These are phyloP conservation scores for Syzygium aqueum DNA, from an alignment of 345 rosid genomes.

Conservation along the genomic window DNA sequence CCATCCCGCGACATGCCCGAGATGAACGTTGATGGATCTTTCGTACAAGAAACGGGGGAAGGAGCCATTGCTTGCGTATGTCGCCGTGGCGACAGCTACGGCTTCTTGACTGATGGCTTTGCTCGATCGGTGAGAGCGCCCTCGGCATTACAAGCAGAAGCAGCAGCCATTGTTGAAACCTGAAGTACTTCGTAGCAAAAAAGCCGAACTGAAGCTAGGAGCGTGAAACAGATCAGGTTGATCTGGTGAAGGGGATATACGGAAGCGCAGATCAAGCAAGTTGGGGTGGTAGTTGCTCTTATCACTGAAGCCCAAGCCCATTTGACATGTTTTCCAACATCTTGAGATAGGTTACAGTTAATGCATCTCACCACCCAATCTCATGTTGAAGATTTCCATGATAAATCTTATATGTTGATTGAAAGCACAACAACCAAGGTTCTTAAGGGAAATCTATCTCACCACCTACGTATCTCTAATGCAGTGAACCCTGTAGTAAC, in stretches of 20 bases:
- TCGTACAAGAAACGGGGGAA: background rate
- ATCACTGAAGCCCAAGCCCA: background rate
- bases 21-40: no score
- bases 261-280: background rate
- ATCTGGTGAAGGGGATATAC: fast-evolving
- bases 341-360: no score
- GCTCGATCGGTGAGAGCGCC: background rate
- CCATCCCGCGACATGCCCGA: no score
- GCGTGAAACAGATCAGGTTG: background rate
- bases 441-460: background rate
- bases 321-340: background rate
- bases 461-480: background rate
- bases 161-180: background rate
- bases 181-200: background rate
- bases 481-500: background rate
- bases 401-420: background rate
- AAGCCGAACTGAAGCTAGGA: background rate
- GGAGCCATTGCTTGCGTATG: no score
- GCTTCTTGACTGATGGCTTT: background rate
- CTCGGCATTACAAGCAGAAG: background rate
- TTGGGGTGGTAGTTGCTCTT: background rate
- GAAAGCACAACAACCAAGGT: background rate
- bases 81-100: background rate
- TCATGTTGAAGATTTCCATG: no score
- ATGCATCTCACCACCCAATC: background rate